phyloP scores from a whole-genome alignment of 345 rosid genomes.

The Hibiscus tridactylites region DNA sequence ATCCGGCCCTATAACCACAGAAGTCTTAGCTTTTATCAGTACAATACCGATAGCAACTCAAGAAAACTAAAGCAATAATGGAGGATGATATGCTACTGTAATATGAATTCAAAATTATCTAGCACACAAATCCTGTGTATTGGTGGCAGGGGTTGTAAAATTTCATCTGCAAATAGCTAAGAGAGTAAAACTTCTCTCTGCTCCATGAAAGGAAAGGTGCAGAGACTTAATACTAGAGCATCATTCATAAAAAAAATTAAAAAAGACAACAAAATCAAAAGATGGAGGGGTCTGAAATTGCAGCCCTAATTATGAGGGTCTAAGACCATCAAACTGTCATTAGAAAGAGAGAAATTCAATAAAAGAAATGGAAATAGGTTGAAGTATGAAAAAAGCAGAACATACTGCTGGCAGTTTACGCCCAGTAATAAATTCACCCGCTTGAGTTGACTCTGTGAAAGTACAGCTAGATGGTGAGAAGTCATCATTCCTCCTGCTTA shows the following conservation, averaged over 20 bases:
- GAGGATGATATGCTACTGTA: background rate
- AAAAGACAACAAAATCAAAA: background rate
- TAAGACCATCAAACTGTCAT: background rate
- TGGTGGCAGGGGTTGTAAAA: background rate
- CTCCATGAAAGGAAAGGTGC: background rate
- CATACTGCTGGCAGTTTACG: slow-evolving; percentile 37
- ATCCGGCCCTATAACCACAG: slow-evolving; percentile 47
- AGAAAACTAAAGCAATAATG: background rate
- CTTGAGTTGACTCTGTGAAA: slow-evolving; percentile 60
- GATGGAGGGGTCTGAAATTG: background rate
- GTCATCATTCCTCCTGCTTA: slow-evolving; percentile 80
- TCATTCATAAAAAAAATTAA: background rate
- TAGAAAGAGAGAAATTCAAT: background rate
- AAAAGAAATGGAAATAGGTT: background rate
- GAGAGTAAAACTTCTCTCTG: background rate
- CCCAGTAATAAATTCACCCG: slow-evolving; percentile 41
- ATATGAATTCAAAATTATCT: background rate
- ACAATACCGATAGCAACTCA: background rate
- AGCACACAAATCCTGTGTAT: background rate
- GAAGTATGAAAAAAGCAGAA: slow-evolving; percentile 3
- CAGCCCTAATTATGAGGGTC: background rate
- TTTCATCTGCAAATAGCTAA: background rate
- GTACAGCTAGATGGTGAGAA: slow-evolving; percentile 55
- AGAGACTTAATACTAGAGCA: background rate
- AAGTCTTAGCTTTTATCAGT: background rate